A percentile compares a stretch with the other conserved stretches of the same genome.
Evolutionary conservation across 441 rosid genomes (phyloP).

Genomic region (Pelargonium exstipulatum): DNA sequence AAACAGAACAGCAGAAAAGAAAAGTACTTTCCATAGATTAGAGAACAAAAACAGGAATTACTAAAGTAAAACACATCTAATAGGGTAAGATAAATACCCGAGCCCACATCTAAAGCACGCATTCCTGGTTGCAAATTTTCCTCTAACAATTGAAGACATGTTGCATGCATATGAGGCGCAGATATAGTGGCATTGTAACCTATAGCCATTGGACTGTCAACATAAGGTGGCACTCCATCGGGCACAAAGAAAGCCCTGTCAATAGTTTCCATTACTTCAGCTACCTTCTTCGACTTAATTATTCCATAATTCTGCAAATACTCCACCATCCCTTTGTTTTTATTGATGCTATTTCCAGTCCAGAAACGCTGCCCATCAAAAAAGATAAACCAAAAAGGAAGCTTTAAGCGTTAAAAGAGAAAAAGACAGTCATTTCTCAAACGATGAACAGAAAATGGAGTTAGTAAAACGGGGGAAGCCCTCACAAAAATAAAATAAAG

Average conservation of each 20-base stretch:
- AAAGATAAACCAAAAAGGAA: neutral
- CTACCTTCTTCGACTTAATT: slow-evolving; percentile 50
- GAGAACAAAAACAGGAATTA: neutral
- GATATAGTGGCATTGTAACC: slow-evolving; percentile 89
- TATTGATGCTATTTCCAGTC: slow-evolving; percentile 22
- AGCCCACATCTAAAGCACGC: slow-evolving; percentile 89
- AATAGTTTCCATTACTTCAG: slow-evolving; percentile 76
- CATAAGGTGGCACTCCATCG: slow-evolving; percentile 55
- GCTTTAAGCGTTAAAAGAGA: neutral
- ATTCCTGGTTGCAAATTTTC: slow-evolving; percentile 75
- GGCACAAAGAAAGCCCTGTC: slow-evolving; percentile 84
- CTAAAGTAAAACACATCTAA: neutral
- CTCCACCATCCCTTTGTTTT: slow-evolving; percentile 36
- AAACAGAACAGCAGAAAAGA: no score
- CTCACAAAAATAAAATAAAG: neutral
- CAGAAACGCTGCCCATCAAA: neutral
- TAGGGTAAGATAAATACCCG: slow-evolving; percentile 42
- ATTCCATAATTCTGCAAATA: slow-evolving; percentile 50
- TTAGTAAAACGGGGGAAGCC: neutral
- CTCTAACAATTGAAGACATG: slow-evolving; percentile 76
- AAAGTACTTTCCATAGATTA: no score
- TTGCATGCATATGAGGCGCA: slow-evolving; percentile 98
- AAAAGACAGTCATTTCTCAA: neutral
- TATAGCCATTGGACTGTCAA: slow-evolving; percentile 73
- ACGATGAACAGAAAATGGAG: neutral